Conservation (phyloP, 192 early-diverging fungal genomes). For the Coemansia sp. region DNA sequence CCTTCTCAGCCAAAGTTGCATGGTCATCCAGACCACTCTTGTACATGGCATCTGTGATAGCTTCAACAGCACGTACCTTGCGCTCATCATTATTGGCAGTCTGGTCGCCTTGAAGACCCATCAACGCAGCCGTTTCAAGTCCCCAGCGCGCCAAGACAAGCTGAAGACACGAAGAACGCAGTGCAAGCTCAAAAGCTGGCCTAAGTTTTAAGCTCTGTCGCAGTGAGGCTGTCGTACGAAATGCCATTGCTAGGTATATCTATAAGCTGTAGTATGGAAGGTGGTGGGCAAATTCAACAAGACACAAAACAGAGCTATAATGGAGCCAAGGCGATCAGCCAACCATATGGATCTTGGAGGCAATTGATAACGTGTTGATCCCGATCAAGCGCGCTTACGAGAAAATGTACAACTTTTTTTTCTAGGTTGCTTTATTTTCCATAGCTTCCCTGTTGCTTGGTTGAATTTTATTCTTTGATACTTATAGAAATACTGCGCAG, state of each 20-base stretch:
- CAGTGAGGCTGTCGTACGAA: constrained; percentile 26
- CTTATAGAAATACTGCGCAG: not conserved
- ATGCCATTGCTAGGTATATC: constrained; percentile 25
- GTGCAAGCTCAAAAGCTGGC: constrained; percentile 47
- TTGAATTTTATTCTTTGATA: not conserved
- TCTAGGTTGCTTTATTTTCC: no score
- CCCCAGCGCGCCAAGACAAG: constrained; percentile 64
- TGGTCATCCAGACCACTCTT: constrained; percentile 51
- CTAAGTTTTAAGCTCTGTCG: constrained; percentile 33
- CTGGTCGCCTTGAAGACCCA: constrained; percentile 42
- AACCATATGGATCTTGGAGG: no score
- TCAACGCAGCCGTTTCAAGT: constrained; percentile 56
- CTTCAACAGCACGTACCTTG: constrained; percentile 41
- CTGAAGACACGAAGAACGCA: constrained; percentile 56
- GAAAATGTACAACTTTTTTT: constrained; percentile 10
- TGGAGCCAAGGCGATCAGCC: constrained; percentile 1
- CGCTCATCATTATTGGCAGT: constrained; percentile 42
- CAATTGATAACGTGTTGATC: no score
- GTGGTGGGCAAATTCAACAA: not conserved
- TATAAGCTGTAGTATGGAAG: no score
- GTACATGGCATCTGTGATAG: constrained; percentile 48
- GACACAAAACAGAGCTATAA: not conserved
- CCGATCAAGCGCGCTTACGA: not conserved
- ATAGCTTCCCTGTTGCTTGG: not conserved
- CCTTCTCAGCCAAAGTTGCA: constrained; percentile 34